Evolutionary conservation across 805 yeast genomes (phyloP), one percentile per base, ranked within the genome.

Genomic region (Citeromyces matritensis): DNA sequence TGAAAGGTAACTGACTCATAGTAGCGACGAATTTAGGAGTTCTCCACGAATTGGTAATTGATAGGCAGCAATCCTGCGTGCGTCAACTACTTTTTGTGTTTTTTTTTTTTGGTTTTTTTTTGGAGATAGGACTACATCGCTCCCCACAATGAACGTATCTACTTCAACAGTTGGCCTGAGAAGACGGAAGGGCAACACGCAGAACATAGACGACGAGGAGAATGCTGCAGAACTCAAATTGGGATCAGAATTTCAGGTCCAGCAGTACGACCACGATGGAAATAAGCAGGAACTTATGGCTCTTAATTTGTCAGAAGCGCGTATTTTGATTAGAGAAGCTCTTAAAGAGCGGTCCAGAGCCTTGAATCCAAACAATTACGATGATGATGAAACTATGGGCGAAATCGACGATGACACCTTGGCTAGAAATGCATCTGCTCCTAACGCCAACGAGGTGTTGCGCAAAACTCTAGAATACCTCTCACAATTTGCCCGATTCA

Each of bases 391-490:
- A 30, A 47, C 61, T 12, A 48, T 48, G 26, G 56, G 53, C 17
- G 49, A 61, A 32, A 51, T 57, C 29, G 67, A 64, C 40, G 63
- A 64, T 34, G 69, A 65, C 34, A 54, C 65, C n/a, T 51, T 64
- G 33, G 69, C 64, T 23, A 58, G 56, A 36, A 60, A 64, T 41
- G 67, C 67, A 6, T 55, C 63, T 12, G 80, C 81, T 6, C 82
- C 83, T 15, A 81, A 77, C 41, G 81, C 85, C 30, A 81, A 77
- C 50, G 88, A 85, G 49, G 91, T 86, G 34, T 63, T 91, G 53
- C 84, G 88, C 50, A 88, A 91, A 53, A 83, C 97, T 1, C 68
- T 88, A 50, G 91, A 84, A 49, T 83, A 84, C 49, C 61, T 91
- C 37, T 65, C 88, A 2, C 73, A 71, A 30, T 91, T 91, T 57